Evolutionary conservation across 768 basidiomycete genomes (phyloP), one percentile per base, ranked within the genome.

Genomic region (Lactifluus rugatus): DNA sequence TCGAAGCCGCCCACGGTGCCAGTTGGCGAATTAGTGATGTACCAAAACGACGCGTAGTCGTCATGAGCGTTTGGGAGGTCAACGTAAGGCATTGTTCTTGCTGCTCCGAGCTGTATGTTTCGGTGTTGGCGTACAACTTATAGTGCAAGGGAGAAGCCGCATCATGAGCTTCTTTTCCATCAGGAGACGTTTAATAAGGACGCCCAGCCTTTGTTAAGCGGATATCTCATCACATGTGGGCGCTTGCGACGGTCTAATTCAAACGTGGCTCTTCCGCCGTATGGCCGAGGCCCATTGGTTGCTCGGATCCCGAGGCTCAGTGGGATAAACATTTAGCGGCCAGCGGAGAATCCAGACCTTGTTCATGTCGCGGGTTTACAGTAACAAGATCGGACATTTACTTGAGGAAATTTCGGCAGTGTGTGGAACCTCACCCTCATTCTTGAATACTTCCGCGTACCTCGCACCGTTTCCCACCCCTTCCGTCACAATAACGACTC

Each of bases 41-140:
- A 69, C 65, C 62, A 68, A 9, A 69, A 50, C n/a, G 66, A 64
- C 48, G 64, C 61, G 28, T 63, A 63, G 48, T 65, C 64, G 36
- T 60, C 58, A 28, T 55, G 54, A 4, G 31, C 52, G 19, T 48
- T 56, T 3, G 58, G 44, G 36, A 65, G 56, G 39, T 65, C 64
- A 34, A 65, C 59, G 44, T 54, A 65, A 14, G 64, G 65, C 63
- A 65, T 65, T 9, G 0, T 21, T 23, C 6, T 47, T 34, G 7
- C 6, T 34, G 11, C 9, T 34, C 11, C 11, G 13, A 10, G 13
- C 1, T 34, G 34, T 13, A 10, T 8, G 34, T 34, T 11, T 34
- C 13, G 8, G 34, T 13, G 10, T 34, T 48, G 13, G 8, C 11
- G 21, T 14, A 3, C 21, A 9, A 19, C 4, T 32, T 10, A n/a